Base-by-base conservation (phyloP, 2,329 filamentous ascomycete genomes). In the Hypoxylon sp. region DNA sequence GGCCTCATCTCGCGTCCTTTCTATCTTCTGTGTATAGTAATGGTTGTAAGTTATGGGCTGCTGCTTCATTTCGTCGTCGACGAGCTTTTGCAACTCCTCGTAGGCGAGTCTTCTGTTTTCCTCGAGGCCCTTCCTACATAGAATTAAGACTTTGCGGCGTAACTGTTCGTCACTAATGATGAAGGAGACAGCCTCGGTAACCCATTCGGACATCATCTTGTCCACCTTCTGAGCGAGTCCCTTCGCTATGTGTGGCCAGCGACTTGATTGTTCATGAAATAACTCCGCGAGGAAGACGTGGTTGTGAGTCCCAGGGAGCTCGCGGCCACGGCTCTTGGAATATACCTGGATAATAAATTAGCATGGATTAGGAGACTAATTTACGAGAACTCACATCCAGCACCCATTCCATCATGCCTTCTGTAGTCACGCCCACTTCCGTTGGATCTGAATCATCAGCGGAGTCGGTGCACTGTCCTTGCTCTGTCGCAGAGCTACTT, bases 261-360 rank as follows among this genome's bases (percentile, higher is more conserved):
- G 71, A 2, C 65, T 67, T 2, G 76, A 78, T 61, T 80, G 77
- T 51, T 79, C 77, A 70, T 76, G 76, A 49, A 81, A 81, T 1
- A 82, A 65, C 46, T 80, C 78, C 2, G 40, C 76, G 14, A 82
- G 66, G 0, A 81, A 64, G 1, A 77, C 70, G 1, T 79, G 77
- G 58, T 80, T 81, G 71, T 77, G 78, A 20, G 74, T 78, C 8
- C 80, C 79, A 2, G 75, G 57, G 1, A 82, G 70, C 54, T 81
- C 78, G 30, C 33, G 24, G 12, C 55, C 44, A 16, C 46, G 45
- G 6, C n/a, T 51, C 32, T 33, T 14, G n/a, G 11, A 7, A n/a
- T 46, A 52, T 14, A 46, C 33, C 56, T 60, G 33, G 2, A 14
- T 4, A 9, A 18, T 2, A 12, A 38, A 22, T 57, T 30, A 50